Evolutionary conservation across 2,329 filamentous ascomycete genomes (phyloP), one percentile per base, ranked within the genome.

Genomic region (Aspergillus novoparasiticus): DNA sequence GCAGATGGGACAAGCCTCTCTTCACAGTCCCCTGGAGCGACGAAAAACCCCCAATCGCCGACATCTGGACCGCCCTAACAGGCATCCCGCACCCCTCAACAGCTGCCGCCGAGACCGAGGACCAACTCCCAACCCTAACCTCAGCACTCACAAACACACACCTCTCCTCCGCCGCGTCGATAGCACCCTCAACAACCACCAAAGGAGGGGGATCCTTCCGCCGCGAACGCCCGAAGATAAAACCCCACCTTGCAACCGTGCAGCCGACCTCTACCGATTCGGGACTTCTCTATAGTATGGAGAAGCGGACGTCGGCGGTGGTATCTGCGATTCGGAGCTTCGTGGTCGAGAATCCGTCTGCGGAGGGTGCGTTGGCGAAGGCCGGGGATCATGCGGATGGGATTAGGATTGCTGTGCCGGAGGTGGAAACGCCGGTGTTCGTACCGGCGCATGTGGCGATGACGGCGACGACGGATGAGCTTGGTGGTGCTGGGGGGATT

Each of bases 1-100:
- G 81, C 55, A 82, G 87, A 57, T 90, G 87, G 87, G 87, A 90
- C 73, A 86, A 86, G 55, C 87, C 87, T 0, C 82, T 89, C 23
- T 90, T 89, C 78, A 87, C 85, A 11, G 83, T 89, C 1, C 83
- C 85, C 6, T 84, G 82, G 68, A 80, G 83, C 61, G 87, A 89
- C 70, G 71, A 80, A 8, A 79, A 80, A 19, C 85, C 86, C 8
- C 86, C 86, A 12, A 81, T 81, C 63, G 82, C 85, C 50, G 82
- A 85, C 48, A 89, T 90, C 68, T 90, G 87, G 85, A 83, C 85
- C 46, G 85, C 86, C 2, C 70, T 83, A 12, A 82, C 81, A 21
- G 80, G 80, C 50, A 70, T 78, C 32, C 66, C 73, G 5, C 70
- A 79, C 43, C 70, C 74, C 8, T 68, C 69, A 19, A 60, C 66